Conservation (phyloP, 225 moss, liverwort and hornwort species). For the Physcomitrellopsis africana region DNA sequence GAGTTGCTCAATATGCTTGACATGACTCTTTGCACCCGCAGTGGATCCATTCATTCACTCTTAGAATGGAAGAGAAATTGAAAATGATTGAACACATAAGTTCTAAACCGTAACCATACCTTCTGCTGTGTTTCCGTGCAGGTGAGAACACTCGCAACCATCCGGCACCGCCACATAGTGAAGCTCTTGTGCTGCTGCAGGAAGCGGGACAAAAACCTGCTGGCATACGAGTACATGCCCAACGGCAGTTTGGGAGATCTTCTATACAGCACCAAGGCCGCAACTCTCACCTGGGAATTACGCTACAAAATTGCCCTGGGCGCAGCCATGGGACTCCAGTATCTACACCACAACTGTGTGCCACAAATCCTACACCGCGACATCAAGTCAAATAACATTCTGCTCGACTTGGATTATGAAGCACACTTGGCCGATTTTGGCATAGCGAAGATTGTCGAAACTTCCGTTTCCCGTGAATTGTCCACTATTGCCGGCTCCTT, state of each 20-base stretch:
- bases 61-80: no score
- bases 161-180: slow-evolving; percentile 76
- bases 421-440: slow-evolving; percentile 40
- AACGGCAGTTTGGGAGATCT: slow-evolving; percentile 76
- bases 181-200: slow-evolving; percentile 67
- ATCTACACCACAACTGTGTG: slow-evolving; percentile 40
- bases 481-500: slow-evolving; percentile 32
- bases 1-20: background rate
- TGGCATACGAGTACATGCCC: slow-evolving; percentile 78
- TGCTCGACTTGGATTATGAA: slow-evolving; percentile 35
- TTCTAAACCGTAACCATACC: no score
- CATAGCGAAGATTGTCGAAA: slow-evolving; percentile 32
- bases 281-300: slow-evolving; percentile 31
- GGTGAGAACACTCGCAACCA: slow-evolving; percentile 51
- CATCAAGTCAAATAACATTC: slow-evolving; percentile 42
- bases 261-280: slow-evolving; percentile 42
- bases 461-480: slow-evolving; percentile 6
- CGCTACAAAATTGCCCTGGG: slow-evolving; percentile 44
- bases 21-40: no score
- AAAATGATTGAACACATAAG: no score
- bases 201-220: slow-evolving; percentile 64
- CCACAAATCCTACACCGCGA: slow-evolving; percentile 42
- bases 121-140: background rate
- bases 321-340: slow-evolving; percentile 50
- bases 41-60: no score